Conservation (phyloP, 140 eudicot species). For the Senecio squalidus region DNA sequence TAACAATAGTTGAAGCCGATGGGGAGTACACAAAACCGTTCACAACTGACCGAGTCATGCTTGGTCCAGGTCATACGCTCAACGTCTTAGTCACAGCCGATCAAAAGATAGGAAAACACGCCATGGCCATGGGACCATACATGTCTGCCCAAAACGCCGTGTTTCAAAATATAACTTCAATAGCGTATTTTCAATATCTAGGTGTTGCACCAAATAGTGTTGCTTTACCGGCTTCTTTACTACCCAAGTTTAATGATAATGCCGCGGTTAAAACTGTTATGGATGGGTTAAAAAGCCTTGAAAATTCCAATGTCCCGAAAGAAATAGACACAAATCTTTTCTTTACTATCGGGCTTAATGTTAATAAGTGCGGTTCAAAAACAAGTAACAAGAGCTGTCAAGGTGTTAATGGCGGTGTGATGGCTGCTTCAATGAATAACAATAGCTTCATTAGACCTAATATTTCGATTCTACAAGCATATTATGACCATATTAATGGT, state of each 20-base stretch:
- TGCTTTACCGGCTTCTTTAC: constrained; percentile 43
- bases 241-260: constrained; percentile 51
- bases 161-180: constrained; percentile 53
- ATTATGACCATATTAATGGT: constrained; percentile 43
- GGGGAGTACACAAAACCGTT: constrained; percentile 67
- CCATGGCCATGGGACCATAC: constrained; percentile 74
- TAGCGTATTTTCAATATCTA: constrained; percentile 52
- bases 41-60: constrained; percentile 56
- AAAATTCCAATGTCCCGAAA: constrained; percentile 38
- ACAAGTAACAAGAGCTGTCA: constrained; percentile 48
- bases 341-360: constrained; percentile 68
- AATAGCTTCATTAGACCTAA: constrained; percentile 52
- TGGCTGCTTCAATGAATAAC: constrained; percentile 88
- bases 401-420: constrained; percentile 55
- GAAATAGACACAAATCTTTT: constrained; percentile 61
- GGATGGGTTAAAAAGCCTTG: constrained; percentile 66
- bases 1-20: constrained; percentile 74
- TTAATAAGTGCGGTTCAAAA: constrained; percentile 45
- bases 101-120: constrained; percentile 54
- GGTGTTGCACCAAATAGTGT: constrained; percentile 45
- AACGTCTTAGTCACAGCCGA: constrained; percentile 66
- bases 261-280: constrained; percentile 55
- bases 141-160: constrained; percentile 48
- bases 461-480: constrained; percentile 55
- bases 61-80: constrained; percentile 78